Base-by-base conservation (phyloP, 768 basidiomycete genomes). In the Leccinum variicolor region DNA sequence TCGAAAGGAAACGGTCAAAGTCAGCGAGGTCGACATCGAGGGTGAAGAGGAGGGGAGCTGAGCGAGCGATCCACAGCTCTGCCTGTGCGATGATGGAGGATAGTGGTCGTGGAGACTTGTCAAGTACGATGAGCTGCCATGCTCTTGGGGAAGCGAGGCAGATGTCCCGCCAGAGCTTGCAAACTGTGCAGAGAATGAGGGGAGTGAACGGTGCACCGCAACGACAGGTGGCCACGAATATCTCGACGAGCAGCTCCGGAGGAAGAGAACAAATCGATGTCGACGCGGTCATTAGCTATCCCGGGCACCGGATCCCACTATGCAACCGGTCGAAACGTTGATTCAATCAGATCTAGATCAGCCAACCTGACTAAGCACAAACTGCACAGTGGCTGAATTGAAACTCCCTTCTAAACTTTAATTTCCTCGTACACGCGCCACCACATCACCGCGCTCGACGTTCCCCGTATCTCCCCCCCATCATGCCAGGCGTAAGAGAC, bases 401-500 rank as follows among this genome's bases (percentile, higher is more conserved):
- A 65, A 73, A 73, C 76, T 71, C 74, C 69, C 62, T 57, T 49
- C 2, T 2, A 62, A 72, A 74, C 71, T 67, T 61, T 72, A 72
- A 64, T 72, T 54, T 52, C 55, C 41, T 65, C 65, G 69, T 79
- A 76, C 73, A 79, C 79, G 77, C 73, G 67, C 36, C 36, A 39
- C 78, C 75, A 74, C 77, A 76, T 77, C 46, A 76, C 76, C 77
- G 79, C 77, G 75, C 75, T 75, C 75, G 75, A 76, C 72, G 66
- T 64, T 19, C 69, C 74, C 73, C 77, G 67, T 75, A 61, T 63
- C 66, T 66, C 69, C 74, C 26, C 76, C 49, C 43, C 77, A 85
- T 74, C 74, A 90, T 90, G 88, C 88, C 88, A 71, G 87, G 87
- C 77, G 88, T 90, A 79, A 79, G 87, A 81, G 88, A 90, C 74